A percentile compares a stretch with the other conserved stretches of the same genome.
phyloP scores from a whole-genome alignment of 192 early-diverging fungal genomes.

The Podochytrium sp. region DNA sequence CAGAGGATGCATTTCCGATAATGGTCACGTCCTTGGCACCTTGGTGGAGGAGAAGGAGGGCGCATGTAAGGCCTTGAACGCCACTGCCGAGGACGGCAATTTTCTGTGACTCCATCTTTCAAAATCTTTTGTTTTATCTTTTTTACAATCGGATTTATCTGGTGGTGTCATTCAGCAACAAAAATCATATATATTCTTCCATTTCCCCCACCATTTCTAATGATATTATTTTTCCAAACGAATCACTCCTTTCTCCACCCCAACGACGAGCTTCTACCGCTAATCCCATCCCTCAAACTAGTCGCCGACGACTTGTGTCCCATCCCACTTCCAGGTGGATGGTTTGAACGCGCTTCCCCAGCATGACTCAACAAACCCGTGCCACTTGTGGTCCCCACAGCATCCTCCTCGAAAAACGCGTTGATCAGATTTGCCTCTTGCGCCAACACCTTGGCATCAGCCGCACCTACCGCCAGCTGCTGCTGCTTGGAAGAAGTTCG shows the following conservation, averaged over 20 bases:
- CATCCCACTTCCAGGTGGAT: neutral
- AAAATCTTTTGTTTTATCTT: neutral
- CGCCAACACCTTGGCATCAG: neutral
- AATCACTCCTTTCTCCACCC: neutral
- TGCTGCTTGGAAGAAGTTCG: neutral
- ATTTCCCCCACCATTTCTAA: neutral
- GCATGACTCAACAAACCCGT: neutral
- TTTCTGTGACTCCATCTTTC: conserved; percentile 23
- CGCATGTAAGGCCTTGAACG: conserved; percentile 75
- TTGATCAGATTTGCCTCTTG: conserved; percentile 13
- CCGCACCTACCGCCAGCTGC: neutral
- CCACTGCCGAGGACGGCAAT: conserved; percentile 72
- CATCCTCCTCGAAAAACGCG: conserved; percentile 20
- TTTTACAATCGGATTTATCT: neutral
- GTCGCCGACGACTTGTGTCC: neutral
- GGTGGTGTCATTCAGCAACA: neutral
- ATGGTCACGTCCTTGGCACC: conserved; percentile 66
- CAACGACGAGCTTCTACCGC: neutral
- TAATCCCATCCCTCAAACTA: neutral
- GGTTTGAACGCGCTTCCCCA: neutral
- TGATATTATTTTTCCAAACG: too few species aligned
- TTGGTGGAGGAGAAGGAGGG: conserved; percentile 59
- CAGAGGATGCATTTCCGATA: conserved; percentile 61
- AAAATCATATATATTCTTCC: neutral
- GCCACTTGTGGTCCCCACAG: too few species aligned